Evolutionary conservation across 1,284 basidiomycete species (phyloP).

Genomic region (Tetrapyrgos nigripes): DNA sequence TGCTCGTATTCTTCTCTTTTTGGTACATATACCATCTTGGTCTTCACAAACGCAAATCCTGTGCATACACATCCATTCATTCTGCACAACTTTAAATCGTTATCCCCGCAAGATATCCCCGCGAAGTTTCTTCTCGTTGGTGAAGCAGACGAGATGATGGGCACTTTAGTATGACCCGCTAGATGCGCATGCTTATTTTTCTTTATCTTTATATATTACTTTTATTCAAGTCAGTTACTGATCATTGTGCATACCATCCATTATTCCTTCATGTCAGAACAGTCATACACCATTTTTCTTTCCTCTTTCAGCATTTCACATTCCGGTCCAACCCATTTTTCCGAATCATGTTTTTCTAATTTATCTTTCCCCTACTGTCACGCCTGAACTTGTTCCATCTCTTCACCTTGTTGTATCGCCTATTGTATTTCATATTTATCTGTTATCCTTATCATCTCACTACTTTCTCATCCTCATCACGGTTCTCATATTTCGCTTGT

Average conservation of each 20-base stretch:
- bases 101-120: background rate
- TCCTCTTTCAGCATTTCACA: no score
- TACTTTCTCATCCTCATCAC: no score
- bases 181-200: background rate
- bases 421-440: no score
- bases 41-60: background rate
- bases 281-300: no score
- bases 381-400: no score
- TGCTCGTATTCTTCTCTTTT: background rate
- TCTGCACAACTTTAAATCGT: background rate
- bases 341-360: no score
- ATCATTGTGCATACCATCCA: background rate
- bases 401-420: no score
- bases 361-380: no score
- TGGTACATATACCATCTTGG: background rate
- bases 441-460: no score
- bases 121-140: background rate
- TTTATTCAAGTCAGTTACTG: background rate
- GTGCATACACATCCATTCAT: background rate
- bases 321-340: no score
- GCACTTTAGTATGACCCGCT: background rate
- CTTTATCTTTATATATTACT: background rate
- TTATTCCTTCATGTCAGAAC: background rate
- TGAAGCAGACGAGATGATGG: background rate
- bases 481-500: no score